phyloP scores from a whole-genome alignment of 768 basidiomycete species.

The Cytidiella melzeri region DNA sequence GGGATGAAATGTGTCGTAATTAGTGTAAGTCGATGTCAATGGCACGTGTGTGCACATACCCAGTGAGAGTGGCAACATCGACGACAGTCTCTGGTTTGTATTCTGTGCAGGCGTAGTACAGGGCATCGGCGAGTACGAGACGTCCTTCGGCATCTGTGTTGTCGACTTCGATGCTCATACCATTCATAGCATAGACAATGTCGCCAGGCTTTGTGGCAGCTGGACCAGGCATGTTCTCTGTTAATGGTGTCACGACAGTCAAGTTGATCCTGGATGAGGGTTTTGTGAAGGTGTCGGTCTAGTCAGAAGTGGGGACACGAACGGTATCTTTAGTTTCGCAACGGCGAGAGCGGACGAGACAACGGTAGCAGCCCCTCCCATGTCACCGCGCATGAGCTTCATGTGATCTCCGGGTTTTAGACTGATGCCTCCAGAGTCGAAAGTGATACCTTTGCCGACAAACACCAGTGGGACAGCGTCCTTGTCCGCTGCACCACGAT shows the following conservation, averaged over 20 bases:
- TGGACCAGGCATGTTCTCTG: slow-evolving; percentile 81
- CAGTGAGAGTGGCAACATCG: slow-evolving; percentile 84
- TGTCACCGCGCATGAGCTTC: slow-evolving; percentile 84
- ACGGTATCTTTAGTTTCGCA: slow-evolving; percentile 79
- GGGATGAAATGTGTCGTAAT: not conserved
- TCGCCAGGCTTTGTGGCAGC: slow-evolving; percentile 74
- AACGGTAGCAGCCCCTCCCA: slow-evolving; percentile 87
- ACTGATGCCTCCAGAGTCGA: slow-evolving; percentile 85
- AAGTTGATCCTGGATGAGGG: slow-evolving; percentile 56
- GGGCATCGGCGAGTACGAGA: slow-evolving; percentile 76
- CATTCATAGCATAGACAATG: slow-evolving; percentile 81
- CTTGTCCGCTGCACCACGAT: slow-evolving; percentile 62
- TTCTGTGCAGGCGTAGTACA: slow-evolving; percentile 73
- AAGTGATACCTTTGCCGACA: slow-evolving; percentile 88
- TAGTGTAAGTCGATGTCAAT: not conserved
- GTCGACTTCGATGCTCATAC: slow-evolving; percentile 81
- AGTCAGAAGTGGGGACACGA: slow-evolving; percentile 23
- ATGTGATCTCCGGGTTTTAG: slow-evolving; percentile 76
- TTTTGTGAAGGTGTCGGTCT: not conserved
- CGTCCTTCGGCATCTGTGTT: slow-evolving; percentile 86
- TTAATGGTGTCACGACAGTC: slow-evolving; percentile 64
- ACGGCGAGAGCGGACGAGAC: slow-evolving; percentile 69
- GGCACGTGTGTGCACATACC: slow-evolving; percentile 33
- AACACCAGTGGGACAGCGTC: slow-evolving; percentile 60
- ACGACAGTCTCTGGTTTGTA: slow-evolving; percentile 80